phyloP scores from a whole-genome alignment of 1,139 yeast genomes.

The Taphrina pruni region DNA sequence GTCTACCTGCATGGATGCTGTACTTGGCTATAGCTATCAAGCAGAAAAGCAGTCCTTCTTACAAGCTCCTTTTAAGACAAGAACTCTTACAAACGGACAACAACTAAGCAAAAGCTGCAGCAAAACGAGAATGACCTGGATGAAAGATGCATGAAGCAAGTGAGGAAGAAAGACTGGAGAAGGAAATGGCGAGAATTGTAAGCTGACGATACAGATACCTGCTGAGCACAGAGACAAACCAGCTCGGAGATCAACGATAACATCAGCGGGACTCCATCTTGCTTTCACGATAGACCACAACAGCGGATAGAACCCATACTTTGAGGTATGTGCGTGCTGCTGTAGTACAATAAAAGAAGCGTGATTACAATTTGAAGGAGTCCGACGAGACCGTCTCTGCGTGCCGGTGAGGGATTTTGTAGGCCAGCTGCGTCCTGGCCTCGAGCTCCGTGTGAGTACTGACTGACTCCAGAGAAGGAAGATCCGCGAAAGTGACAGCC shows the following conservation, averaged over 20 bases:
- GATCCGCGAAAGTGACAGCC: background rate
- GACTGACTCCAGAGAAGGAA: too few relatives aligned
- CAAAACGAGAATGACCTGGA: too few relatives aligned
- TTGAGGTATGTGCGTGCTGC: background rate
- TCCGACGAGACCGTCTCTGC: constrained; percentile 5
- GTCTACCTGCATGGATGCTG: too few relatives aligned
- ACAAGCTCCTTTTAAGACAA: too few relatives aligned
- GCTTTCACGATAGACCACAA: constrained; percentile 36
- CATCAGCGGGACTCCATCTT: constrained; percentile 21
- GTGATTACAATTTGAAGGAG: constrained; percentile 24
- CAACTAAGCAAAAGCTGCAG: too few relatives aligned
- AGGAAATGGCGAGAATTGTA: background rate
- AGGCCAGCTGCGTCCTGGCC: background rate
- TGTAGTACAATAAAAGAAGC: constrained; percentile 34
- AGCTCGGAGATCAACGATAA: constrained; percentile 28
- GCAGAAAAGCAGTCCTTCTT: too few relatives aligned
- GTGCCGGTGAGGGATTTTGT: background rate
- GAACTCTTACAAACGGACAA: too few relatives aligned
- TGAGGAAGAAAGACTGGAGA: background rate
- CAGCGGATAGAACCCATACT: background rate
- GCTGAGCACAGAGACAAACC: constrained; percentile 21
- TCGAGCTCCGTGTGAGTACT: too few relatives aligned
- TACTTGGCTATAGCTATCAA: too few relatives aligned
- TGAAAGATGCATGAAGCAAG: background rate
- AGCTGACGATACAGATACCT: constrained; percentile 34